Evolutionary conservation across 129 eudicot species (phyloP), one percentile per base, ranked within the genome.

Genomic region (Logfia minima): DNA sequence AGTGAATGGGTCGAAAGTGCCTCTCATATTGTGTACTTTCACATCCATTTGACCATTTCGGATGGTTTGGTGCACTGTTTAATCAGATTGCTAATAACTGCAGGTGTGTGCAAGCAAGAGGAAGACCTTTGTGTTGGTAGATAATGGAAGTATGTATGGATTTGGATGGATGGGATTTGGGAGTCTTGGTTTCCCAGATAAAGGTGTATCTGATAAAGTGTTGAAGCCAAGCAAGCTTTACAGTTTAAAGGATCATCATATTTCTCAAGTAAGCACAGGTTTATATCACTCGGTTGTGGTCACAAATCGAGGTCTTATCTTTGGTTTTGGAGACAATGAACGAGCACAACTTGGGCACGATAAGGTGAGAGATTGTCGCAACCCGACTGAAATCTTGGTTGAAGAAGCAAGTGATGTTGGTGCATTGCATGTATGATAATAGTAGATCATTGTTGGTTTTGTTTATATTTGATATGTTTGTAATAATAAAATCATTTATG

Each of bases 161-260:
- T 94, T 94, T 82, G 98, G 98, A 8, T 91, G 97, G 96, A 91
- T 94, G 97, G 98, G 85, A 4, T 94, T 89, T 74, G 98, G 97
- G 31, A 94, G 98, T 79, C 85, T 94, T n/a, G 98, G 98, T 26
- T 94, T 94, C 68, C 92, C 93, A 4, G 90, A 94, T 59, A 81
- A 88, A 77, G 92, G 89, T 8, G 83, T 72, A 14, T 94, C 96
- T 9, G 96, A 89, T 69, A 94, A 94, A 81, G 75, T 94, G 72
- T 62, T 90, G 68, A 83, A 68, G 41, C 97, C 98, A 14, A 85
- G 85, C 68, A 79, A 84, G 75, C 91, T 94, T 28, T 72, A 82
- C 51, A 89, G 93, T 85, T 82, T 94, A 80, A 89, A 84, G 65
- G 75, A 66, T 76, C 89, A 89, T 79, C 90, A 86, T 55, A 89